phyloP scores from a whole-genome alignment of 73 alveolate genomes.

The Paramecium biaurelia region DNA sequence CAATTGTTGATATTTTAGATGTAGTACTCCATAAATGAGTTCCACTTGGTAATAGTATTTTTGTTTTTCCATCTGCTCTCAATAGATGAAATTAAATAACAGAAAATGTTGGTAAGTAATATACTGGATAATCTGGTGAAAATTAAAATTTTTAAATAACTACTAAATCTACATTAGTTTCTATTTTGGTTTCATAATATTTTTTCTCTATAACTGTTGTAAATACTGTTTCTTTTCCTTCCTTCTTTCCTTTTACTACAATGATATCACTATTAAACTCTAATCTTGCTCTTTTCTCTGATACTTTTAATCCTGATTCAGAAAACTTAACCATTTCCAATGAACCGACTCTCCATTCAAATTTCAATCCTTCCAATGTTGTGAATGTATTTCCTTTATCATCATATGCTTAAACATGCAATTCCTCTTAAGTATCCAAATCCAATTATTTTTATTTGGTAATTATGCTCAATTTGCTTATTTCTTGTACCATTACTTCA shows the following conservation, averaged over 20 bases:
- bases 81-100: neutral
- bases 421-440: constrained; percentile 10
- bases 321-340: neutral
- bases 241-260: neutral
- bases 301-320: neutral
- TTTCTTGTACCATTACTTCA: neutral
- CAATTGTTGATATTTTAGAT: neutral
- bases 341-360: neutral
- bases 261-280: constrained; percentile 15
- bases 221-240: neutral
- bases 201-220: neutral
- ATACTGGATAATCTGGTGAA: constrained; percentile 13
- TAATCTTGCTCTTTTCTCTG: constrained; percentile 26
- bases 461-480: neutral
- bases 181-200: neutral
- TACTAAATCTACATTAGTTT: neutral
- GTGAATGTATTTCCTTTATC: neutral
- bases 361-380: constrained; percentile 16
- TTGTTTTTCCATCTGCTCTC: neutral
- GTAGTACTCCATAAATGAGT: neutral
- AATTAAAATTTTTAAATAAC: constrained; percentile 22
- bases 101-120: neutral
- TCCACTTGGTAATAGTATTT: neutral
- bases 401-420: neutral
- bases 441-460: constrained; percentile 9